Conservation (phyloP, 768 basidiomycete genomes). For the Podaxis rugospora region DNA sequence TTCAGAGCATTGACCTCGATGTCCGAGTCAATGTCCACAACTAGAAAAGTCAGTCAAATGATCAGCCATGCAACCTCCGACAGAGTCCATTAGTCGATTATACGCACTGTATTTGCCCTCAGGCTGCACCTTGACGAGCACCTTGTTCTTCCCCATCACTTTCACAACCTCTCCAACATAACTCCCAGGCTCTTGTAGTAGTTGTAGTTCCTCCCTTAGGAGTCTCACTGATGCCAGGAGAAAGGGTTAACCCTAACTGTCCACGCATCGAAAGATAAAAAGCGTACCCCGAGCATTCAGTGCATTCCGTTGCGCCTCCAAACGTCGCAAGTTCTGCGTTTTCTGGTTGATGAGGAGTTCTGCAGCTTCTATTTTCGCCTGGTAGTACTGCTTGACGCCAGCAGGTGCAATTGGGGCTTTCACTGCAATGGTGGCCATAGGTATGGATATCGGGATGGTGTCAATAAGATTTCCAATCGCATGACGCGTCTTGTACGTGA, state of each 20-base stretch:
- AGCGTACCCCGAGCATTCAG: constrained; percentile 84
- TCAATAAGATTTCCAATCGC: neutral
- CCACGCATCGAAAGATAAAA: neutral
- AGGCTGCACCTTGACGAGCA: constrained; percentile 95
- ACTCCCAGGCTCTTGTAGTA: constrained; percentile 91
- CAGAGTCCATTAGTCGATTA: neutral
- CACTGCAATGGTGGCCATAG: constrained; percentile 32
- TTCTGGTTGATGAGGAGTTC: constrained; percentile 94
- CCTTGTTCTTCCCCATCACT: constrained; percentile 99
- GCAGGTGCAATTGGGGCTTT: constrained; percentile 43
- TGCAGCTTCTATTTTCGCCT: constrained; percentile 91
- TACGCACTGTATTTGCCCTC: constrained; percentile 97
- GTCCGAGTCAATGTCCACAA: constrained; percentile 89
- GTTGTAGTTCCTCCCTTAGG: constrained; percentile 86
- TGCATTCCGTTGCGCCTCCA: constrained; percentile 97
- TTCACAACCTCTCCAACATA: constrained; percentile 98
- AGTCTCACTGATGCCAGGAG: constrained; percentile 61
- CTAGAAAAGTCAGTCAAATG: constrained; percentile 32
- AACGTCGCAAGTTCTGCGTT: constrained; percentile 90
- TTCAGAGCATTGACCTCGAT: constrained; percentile 79
- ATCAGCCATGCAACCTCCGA: neutral
- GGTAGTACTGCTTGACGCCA: constrained; percentile 87
- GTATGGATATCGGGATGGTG: neutral
- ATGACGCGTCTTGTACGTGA: constrained; percentile 9
- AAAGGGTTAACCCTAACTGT: neutral